Conservation (phyloP, 495 filamentous ascomycete species). For the Podospora fimiseda region DNA sequence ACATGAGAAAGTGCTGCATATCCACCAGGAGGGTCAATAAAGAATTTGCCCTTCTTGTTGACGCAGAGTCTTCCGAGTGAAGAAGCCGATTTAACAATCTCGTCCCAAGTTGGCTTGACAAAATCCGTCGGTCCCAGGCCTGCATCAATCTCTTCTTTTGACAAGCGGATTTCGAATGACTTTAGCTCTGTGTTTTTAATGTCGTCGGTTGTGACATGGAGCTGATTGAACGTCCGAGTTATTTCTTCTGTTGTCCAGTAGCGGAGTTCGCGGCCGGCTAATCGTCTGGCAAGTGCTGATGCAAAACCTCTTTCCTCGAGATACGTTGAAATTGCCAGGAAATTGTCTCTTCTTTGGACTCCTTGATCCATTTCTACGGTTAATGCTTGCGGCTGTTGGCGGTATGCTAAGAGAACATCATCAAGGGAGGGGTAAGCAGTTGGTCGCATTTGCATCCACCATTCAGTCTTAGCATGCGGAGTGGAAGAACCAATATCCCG, state of each 20-base stretch:
- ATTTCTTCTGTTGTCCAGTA: constrained; percentile 2
- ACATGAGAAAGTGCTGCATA: constrained; percentile 3
- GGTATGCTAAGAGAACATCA: too few relatives aligned
- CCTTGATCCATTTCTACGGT: too few relatives aligned
- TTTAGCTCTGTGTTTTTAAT: not conserved
- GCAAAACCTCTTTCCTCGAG: too few relatives aligned
- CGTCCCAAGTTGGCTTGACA: constrained; percentile 1
- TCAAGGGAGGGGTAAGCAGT: too few relatives aligned
- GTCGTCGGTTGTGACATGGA: not conserved
- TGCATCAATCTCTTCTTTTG: not conserved
- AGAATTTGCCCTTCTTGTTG: not conserved
- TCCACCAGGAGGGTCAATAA: not conserved
- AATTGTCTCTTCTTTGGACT: too few relatives aligned
- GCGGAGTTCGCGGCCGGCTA: not conserved
- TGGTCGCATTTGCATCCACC: too few relatives aligned
- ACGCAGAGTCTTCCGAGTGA: not conserved
- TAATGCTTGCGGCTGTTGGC: too few relatives aligned
- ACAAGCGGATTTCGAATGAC: not conserved
- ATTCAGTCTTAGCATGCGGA: too few relatives aligned
- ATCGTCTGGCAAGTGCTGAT: too few relatives aligned
- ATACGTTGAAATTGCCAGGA: too few relatives aligned
- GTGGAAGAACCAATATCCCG: too few relatives aligned
- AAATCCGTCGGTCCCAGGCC: not conserved
- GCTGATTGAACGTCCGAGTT: not conserved
- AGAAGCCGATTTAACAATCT: not conserved